phyloP scores from a whole-genome alignment of 495 filamentous ascomycete species.

The Neohortaea acidophila region DNA sequence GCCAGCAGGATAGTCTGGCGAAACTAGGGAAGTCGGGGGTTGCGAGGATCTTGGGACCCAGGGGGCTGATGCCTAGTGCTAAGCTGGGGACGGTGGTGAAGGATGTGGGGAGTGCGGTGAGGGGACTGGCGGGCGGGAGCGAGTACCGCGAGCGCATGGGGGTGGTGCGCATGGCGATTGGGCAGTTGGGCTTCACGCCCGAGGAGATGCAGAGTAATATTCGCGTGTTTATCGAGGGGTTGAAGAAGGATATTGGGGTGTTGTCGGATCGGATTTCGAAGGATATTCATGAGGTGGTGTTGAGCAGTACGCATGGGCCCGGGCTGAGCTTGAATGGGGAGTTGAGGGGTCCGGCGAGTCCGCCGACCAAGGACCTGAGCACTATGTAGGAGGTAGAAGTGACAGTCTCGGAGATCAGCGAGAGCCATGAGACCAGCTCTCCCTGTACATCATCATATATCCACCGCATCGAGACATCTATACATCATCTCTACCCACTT shows the following conservation, averaged over 20 bases:
- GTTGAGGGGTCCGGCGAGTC: conserved; percentile 46
- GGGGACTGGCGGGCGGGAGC: conserved; percentile 64
- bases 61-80: conserved; percentile 75
- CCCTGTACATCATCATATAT: conserved; percentile 2
- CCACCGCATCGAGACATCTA: not conserved
- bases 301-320: conserved; percentile 73
- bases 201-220: conserved; percentile 76
- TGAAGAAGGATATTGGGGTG: conserved; percentile 60
- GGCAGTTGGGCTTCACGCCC: conserved; percentile 80
- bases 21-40: conserved; percentile 62
- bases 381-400: too few species aligned
- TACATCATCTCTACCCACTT: conserved; percentile 1
- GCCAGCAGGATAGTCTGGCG: conserved; percentile 58
- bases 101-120: conserved; percentile 53
- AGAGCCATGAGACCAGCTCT: too few species aligned
- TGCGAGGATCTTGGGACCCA: conserved; percentile 70
- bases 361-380: conserved; percentile 35
- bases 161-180: conserved; percentile 73
- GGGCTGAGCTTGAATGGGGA: conserved; percentile 75
- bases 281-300: conserved; percentile 73
- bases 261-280: conserved; percentile 62
- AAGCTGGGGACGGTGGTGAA: conserved; percentile 80
- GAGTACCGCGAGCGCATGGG: conserved; percentile 77
- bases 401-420: too few species aligned
- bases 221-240: conserved; percentile 52